Base-by-base conservation (phyloP, 73 alveolate genomes). In the Tetrahymena thermophila region DNA sequence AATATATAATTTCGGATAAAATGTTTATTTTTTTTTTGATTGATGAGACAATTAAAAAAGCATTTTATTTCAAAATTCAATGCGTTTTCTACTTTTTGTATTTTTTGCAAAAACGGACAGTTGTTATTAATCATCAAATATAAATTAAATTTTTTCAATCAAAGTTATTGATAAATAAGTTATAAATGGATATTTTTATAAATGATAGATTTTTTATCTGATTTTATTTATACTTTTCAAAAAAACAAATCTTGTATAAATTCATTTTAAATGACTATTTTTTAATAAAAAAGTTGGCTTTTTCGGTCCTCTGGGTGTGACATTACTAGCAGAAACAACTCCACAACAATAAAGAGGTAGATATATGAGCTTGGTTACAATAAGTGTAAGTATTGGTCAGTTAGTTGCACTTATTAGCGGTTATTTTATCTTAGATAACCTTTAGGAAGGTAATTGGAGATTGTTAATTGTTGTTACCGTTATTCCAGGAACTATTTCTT, bases 291-390 rank as follows among this genome's bases (percentile, higher is more conserved):
- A 31, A 84, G 97, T 95, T 43, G 97, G 97, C n/a, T 95, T 95
- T 83, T 95, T 95, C 50, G 97, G 95, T 25, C 97, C 97, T 34
- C 89, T 94, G 28, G 93, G 95, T 89, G 85, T 95, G 84, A 95
- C 97, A 28, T 28, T 89, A 28, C 42, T 95, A 43, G 93, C 93
- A 93, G 97, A 95, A 50, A 95, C 89, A 0, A 95, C 97, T 34
- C 97, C 97, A 15, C 55, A 85, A 7, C 42, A 85, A 3, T 57
- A 85, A 37, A 95, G 97, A 95, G 97, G 95, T 43, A 35, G 50
- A 28, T 42, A 85, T 84, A 95, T 94, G 84, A 93, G 97, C 34
- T 25, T 93, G 28, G 97, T 95, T 4, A 95, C 97, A 9, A 55
- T 95, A 25, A 95, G 97, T 37, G 97, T 95, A 13, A 89, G 95